Percentiles rank a stretch among this genome's conserved stretches.
These are phyloP conservation scores for Candida xiaguanensis DNA, from an alignment of 805 yeast species.

Conservation along the genomic window DNA sequence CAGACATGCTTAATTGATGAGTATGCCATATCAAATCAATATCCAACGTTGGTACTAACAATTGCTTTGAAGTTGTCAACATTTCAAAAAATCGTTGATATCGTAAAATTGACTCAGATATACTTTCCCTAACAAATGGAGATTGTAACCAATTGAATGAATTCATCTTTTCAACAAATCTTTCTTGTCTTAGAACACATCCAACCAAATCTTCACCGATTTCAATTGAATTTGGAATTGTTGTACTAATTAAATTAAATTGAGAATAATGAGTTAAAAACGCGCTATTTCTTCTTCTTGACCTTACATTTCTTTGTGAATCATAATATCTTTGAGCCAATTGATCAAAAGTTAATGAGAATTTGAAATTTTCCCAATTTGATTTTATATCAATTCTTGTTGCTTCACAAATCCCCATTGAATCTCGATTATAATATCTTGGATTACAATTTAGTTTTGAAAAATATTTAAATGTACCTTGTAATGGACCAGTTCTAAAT, in stretches of 20 bases:
- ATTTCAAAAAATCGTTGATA: slow-evolving; percentile 15
- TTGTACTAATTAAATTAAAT: slow-evolving; percentile 14
- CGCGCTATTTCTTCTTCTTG: slow-evolving; percentile 4
- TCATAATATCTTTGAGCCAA: background rate
- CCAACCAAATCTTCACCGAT: slow-evolving; percentile 23
- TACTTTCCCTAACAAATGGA: slow-evolving; percentile 10
- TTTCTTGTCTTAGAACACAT: slow-evolving; percentile 18
- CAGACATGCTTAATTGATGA: slow-evolving; percentile 17
- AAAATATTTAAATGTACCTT: slow-evolving; percentile 9
- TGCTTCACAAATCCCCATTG: background rate
- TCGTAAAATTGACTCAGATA: slow-evolving; percentile 15
- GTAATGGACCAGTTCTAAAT: slow-evolving; percentile 4
- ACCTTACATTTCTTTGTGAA: background rate
- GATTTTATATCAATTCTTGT: background rate
- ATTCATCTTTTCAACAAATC: slow-evolving; percentile 20
- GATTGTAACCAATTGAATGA: slow-evolving; percentile 17
- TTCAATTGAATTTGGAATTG: slow-evolving; percentile 3
- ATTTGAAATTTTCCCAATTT: background rate
- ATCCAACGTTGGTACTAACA: slow-evolving; percentile 22
- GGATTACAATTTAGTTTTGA: slow-evolving; percentile 3
- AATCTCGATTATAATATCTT: background rate
- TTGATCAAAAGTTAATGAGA: background rate
- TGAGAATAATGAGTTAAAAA: slow-evolving; percentile 10
- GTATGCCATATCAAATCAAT: slow-evolving; percentile 28
- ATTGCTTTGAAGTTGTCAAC: slow-evolving; percentile 2